phyloP scores from a whole-genome alignment of 805 yeast genomes.

The Yarrowia phangngaensis region DNA sequence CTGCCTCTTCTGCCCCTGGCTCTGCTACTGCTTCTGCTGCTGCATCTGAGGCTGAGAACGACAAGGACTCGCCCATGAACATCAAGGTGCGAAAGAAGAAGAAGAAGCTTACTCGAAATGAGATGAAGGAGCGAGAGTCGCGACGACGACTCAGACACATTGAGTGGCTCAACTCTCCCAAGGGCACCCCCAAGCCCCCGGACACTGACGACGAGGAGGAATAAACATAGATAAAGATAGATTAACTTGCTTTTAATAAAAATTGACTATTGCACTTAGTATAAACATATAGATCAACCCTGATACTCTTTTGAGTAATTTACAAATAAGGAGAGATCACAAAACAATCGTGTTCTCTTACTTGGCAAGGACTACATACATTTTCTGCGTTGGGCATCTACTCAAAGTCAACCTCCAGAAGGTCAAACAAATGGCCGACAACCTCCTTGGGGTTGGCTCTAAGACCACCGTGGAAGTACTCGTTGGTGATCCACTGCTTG shows the following conservation, averaged over 20 bases:
- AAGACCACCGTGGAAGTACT: slow-evolving; percentile 24
- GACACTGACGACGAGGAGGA: slow-evolving; percentile 91
- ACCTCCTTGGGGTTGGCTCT: slow-evolving; percentile 27
- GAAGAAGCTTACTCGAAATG: slow-evolving; percentile 97
- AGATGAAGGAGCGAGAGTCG: slow-evolving; percentile 83
- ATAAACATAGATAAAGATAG: slow-evolving; percentile 10
- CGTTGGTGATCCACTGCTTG: slow-evolving; percentile 26
- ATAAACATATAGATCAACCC: too few species aligned
- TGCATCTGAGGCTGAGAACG: slow-evolving; percentile 49
- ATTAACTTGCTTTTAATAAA: neutral
- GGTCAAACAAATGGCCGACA: slow-evolving; percentile 14
- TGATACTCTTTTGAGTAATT: too few species aligned
- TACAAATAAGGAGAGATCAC: too few species aligned
- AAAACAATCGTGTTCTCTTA: too few species aligned
- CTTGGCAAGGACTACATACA: too few species aligned
- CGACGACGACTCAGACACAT: slow-evolving; percentile 91
- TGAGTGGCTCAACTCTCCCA: slow-evolving; percentile 93
- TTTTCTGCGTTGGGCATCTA: too few species aligned
- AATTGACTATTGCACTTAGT: too few species aligned
- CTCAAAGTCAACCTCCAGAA: slow-evolving; percentile 20
- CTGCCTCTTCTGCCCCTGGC: slow-evolving; percentile 48
- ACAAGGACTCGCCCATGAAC: slow-evolving; percentile 91
- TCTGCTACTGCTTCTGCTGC: slow-evolving; percentile 48
- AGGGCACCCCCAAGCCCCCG: slow-evolving; percentile 94
- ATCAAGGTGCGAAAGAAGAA: slow-evolving; percentile 88